Evolutionary conservation across 768 basidiomycete genomes (phyloP), one percentile per base, ranked within the genome.

Genomic region (Rhizopogon vesiculosus): DNA sequence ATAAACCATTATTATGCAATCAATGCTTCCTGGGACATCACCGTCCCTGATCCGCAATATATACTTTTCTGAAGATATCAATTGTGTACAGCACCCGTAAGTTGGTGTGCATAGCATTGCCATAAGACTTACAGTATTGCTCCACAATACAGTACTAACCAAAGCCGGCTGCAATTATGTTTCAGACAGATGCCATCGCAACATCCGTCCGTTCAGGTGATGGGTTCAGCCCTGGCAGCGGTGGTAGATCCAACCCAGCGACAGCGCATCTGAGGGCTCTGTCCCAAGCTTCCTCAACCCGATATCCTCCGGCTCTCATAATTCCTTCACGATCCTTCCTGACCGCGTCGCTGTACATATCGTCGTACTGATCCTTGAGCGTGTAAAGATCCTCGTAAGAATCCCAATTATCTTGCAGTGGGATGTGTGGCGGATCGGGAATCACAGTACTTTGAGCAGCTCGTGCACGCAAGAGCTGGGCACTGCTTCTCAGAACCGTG

Each of bases 221-320:
- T 33, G 44, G 18, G 10, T 59, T 45, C n/a, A 22, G 1, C 31
- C 73, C 79, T 41, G 69, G 65, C 35, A 80, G 66, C 1, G 86
- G 84, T 35, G 75, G 64, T 33, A 90, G 64, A 58, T 90, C 89
- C 58, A 94, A 67, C 1, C 82, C 89, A 39, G 85, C 84, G 22
- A 93, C 85, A 5, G 89, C 86, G 60, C 69, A 82, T 55, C 87
- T 74, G 55, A 95, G 66, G 12, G 90, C 91, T 53, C 92, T 77
- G 62, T 88, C 87, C 92, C 92, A 94, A 43, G 87, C 90, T 66
- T 94, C 89, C 58, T 89, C 84, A 4, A 91, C 76, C 59, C 73
- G 77, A 66, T 92, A 95, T 8, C 93, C 93, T 8, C 91, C 93
- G 19, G 84, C 91, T 42, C 86, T 76, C 86, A 88, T 89, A 61